These are phyloP conservation scores for Beauveria caledonica DNA, from an alignment of 2,329 filamentous ascomycete genomes.

Conservation along the genomic window DNA sequence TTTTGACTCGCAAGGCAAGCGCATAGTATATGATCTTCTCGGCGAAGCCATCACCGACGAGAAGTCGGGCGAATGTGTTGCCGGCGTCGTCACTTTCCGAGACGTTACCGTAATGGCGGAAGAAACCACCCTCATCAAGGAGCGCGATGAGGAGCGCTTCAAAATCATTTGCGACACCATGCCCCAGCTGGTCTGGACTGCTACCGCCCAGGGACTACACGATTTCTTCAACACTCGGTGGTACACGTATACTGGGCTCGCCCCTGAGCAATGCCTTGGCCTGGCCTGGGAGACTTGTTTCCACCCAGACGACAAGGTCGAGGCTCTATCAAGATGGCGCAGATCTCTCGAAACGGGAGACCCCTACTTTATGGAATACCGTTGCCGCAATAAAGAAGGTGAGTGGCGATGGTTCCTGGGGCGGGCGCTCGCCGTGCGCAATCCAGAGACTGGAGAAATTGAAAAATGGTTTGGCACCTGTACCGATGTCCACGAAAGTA, in stretches of 20 bases:
- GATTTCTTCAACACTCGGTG: slow-evolving; percentile 74
- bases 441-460: slow-evolving; percentile 58
- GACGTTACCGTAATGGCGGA: slow-evolving; percentile 65
- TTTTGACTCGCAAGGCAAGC: slow-evolving; percentile 42
- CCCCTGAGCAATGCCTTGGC: slow-evolving; percentile 53
- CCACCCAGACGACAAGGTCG: slow-evolving; percentile 59
- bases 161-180: slow-evolving; percentile 67
- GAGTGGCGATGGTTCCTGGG: slow-evolving; percentile 75
- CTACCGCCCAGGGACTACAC: slow-evolving; percentile 53
- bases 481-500: slow-evolving; percentile 69
- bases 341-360: slow-evolving; percentile 59
- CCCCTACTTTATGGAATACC: slow-evolving; percentile 62
- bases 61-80: slow-evolving; percentile 61
- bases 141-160: slow-evolving; percentile 66
- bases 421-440: slow-evolving; percentile 58
- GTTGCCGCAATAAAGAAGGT: slow-evolving; percentile 57
- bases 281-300: slow-evolving; percentile 55
- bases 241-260: slow-evolving; percentile 70
- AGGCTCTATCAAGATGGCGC: slow-evolving; percentile 49
- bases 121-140: slow-evolving; percentile 60
- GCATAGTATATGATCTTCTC: slow-evolving; percentile 53
- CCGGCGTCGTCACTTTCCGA: slow-evolving; percentile 62
- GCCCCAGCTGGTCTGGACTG: slow-evolving; percentile 67
- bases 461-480: slow-evolving; percentile 77
- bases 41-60: slow-evolving; percentile 63